Conservation (phyloP, 2,329 filamentous ascomycete genomes). For the Colletotrichum sp. region DNA sequence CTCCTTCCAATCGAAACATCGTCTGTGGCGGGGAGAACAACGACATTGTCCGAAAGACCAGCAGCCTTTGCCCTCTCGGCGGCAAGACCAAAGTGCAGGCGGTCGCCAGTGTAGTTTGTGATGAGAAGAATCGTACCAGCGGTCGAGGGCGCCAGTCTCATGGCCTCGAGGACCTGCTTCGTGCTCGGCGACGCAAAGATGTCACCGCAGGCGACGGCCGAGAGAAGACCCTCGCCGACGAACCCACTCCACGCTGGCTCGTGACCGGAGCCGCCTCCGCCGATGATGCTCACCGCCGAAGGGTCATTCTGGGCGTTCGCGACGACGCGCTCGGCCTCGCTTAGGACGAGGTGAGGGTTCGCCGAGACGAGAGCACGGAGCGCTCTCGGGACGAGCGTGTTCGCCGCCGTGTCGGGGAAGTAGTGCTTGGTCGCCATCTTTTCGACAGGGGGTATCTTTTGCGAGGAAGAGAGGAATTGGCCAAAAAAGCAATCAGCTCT, state of each 20-base stretch:
- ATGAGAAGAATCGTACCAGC: constrained; percentile 74
- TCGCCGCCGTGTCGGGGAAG: constrained; percentile 23
- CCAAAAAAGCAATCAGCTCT: background rate
- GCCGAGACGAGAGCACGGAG: constrained; percentile 26
- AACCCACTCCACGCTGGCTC: constrained; percentile 76
- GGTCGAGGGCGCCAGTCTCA: constrained; percentile 65
- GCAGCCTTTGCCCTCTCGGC: constrained; percentile 73
- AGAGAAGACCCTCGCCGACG: constrained; percentile 71
- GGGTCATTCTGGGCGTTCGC: constrained; percentile 32
- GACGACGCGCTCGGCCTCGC: constrained; percentile 46
- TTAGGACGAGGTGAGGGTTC: constrained; percentile 43
- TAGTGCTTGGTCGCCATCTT: constrained; percentile 25
- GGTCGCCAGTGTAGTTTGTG: constrained; percentile 77
- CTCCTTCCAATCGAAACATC: constrained; percentile 73
- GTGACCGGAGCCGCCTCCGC: constrained; percentile 75
- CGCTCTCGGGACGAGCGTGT: constrained; percentile 29
- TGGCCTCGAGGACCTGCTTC: constrained; percentile 71
- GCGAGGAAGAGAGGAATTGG: background rate
- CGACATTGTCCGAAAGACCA: constrained; percentile 64
- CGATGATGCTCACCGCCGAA: constrained; percentile 51
- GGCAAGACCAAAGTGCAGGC: constrained; percentile 77
- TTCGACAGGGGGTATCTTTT: background rate
- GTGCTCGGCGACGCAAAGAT: constrained; percentile 80
- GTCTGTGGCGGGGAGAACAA: constrained; percentile 76
- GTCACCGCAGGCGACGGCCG: constrained; percentile 73